Base-by-base conservation (phyloP, 2,329 filamentous ascomycete species). In the Xylaria sp. region DNA sequence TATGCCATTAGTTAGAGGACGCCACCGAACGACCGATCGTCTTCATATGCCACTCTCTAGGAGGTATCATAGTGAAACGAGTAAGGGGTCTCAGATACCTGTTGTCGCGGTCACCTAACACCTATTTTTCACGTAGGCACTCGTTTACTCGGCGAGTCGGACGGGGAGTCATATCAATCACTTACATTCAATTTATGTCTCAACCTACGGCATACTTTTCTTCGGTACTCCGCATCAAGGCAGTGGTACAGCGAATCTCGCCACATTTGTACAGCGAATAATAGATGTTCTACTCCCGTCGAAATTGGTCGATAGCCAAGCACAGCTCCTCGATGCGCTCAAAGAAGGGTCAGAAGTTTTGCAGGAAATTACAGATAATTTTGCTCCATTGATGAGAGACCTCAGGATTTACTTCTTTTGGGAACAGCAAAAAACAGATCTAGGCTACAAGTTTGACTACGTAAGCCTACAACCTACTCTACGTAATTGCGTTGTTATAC, bases 301-400 rank as follows among this genome's bases (percentile, higher is more conserved):
- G n/a, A 70, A 63, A 44, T 18, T 70, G 5, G 48, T 70, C 4
- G 68, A 70, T 37, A 70, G 61, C 18, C 55, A 70, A 27, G 23
- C 60, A 12, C 68, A 63, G n/a, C 65, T 70, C 3, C 18, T 70
- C n/a, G 58, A 61, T 29, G 68, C 65, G 1, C 61, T 70, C 12
- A 61, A 42, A 27, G 65, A 68, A 35, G 51, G 47, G 18, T 70
- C 65, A 0, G 68, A 70, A 55, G 48, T 65, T 1, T 42, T 69
- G 16, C 68, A 70, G 29, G 65, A 70, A 42, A 62, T 69, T 35
- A 68, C 68, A 2, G 68, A 69, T 9, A 70, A 70, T 47, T 70
- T 70, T 37, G 35, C 35, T 1, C 68, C 68, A 1, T 42, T 68
- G 29, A 70, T 70, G 61, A 68, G 62, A 63, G 37, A 67, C 21